phyloP scores from a whole-genome alignment of 164 flowering plant species.

The Vitis rotundifolia region DNA sequence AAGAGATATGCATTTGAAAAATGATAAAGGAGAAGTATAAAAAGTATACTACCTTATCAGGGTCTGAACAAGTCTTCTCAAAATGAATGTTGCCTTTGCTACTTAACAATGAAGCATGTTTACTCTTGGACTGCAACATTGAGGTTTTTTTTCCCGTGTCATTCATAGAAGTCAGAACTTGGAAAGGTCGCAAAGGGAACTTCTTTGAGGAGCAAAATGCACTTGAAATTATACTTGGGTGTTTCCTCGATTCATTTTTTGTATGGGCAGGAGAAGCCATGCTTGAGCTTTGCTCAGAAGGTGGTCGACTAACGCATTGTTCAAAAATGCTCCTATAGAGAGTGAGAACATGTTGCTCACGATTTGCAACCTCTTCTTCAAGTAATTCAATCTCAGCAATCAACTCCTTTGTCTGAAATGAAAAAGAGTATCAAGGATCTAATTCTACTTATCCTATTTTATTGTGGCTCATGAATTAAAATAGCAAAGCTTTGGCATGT shows the following conservation, averaged over 20 bases:
- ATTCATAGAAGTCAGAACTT: conserved; percentile 48
- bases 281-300: conserved; percentile 67
- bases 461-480: background rate
- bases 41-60: conserved; percentile 42
- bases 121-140: conserved; percentile 37
- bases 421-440: background rate
- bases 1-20: background rate
- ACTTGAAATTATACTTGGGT: conserved; percentile 76
- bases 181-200: conserved; percentile 62
- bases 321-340: conserved; percentile 80
- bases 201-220: conserved; percentile 86
- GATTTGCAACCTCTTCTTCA: conserved; percentile 85
- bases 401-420: conserved; percentile 68
- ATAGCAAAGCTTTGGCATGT: background rate
- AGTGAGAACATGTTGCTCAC: conserved; percentile 85
- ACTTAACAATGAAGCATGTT: conserved; percentile 32
- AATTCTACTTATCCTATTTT: background rate
- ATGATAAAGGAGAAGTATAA: background rate
- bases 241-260: conserved; percentile 57
- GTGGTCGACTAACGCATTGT: conserved; percentile 50
- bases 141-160: conserved; percentile 46
- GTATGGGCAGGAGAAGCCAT: conserved; percentile 66
- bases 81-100: conserved; percentile 30
- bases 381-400: conserved; percentile 81
- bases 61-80: conserved; percentile 29